These are phyloP conservation scores for Knoxia roxburghii DNA, from an alignment of 257 asterid species.

Conservation along the genomic window DNA sequence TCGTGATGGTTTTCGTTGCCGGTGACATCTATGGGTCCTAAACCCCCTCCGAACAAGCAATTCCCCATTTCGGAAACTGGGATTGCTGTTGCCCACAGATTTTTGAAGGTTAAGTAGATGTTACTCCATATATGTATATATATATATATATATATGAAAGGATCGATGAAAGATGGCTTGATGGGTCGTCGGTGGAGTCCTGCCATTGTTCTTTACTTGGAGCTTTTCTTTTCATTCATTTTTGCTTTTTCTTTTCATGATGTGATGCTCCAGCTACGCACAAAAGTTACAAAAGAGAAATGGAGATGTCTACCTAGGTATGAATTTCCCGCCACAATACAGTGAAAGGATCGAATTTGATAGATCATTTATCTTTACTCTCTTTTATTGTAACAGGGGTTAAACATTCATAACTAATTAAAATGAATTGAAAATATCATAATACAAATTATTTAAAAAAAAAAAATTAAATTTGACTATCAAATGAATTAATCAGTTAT, in stretches of 20 bases:
- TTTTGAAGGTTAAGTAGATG: not conserved
- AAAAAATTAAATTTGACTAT: too few species aligned
- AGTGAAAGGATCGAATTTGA: too few species aligned
- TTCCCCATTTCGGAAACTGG: conserved; percentile 51
- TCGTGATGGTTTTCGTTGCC: conserved; percentile 8
- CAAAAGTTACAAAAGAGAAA: not conserved
- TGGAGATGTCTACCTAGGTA: not conserved
- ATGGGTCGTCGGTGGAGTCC: conserved; percentile 25
- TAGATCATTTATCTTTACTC: too few species aligned
- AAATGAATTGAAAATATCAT: too few species aligned
- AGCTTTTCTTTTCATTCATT: conserved; percentile 10
- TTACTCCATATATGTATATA: not conserved
- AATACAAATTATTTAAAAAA: too few species aligned
- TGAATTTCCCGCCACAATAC: conserved; percentile 11
- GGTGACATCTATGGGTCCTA: conserved; percentile 21
- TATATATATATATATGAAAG: too few species aligned
- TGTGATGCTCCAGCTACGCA: conserved; percentile 12
- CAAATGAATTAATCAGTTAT: too few species aligned
- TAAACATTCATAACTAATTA: too few species aligned
- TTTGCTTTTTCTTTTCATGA: conserved; percentile 7
- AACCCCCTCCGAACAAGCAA: conserved; percentile 68
- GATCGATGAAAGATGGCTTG: not conserved
- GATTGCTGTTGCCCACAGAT: not conserved
- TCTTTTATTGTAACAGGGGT: too few species aligned
- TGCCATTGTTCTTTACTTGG: conserved; percentile 1